Conservation (phyloP, 306 rosid species). For the Notholithocarpus densiflorus region DNA sequence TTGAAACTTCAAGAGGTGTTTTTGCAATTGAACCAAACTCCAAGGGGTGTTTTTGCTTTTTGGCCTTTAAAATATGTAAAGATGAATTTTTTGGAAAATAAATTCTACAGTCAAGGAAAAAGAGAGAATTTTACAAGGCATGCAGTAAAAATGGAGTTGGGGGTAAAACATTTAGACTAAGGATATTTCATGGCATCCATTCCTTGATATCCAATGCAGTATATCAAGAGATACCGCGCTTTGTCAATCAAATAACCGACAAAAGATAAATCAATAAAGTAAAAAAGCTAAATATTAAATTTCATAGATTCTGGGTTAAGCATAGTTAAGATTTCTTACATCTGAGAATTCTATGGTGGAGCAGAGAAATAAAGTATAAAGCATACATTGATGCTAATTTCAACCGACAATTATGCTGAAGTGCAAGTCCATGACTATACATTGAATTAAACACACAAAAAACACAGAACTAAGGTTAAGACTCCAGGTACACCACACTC, state of each 20-base stretch:
- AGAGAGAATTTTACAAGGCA: neutral
- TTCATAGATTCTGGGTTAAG: neutral
- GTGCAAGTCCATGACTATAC: neutral
- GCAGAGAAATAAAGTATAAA: neutral
- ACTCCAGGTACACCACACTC: neutral
- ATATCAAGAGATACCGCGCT: neutral
- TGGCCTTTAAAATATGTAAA: too few species aligned
- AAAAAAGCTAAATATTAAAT: neutral
- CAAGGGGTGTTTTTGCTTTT: too few species aligned
- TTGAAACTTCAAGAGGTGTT: too few species aligned
- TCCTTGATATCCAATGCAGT: neutral
- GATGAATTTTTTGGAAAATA: neutral
- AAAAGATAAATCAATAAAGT: neutral
- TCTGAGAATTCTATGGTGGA: neutral
- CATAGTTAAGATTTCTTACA: neutral
- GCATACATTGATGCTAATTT: neutral
- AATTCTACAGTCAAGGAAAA: neutral
- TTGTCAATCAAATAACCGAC: neutral
- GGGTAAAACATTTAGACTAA: neutral
- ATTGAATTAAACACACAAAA: neutral
- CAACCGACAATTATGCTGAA: neutral
- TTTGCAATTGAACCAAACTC: too few species aligned
- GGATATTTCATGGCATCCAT: neutral
- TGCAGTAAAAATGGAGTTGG: neutral
- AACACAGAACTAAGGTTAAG: neutral